Base-by-base conservation (phyloP, 306 rosid species). In the Cucurbita argyrosperma region DNA sequence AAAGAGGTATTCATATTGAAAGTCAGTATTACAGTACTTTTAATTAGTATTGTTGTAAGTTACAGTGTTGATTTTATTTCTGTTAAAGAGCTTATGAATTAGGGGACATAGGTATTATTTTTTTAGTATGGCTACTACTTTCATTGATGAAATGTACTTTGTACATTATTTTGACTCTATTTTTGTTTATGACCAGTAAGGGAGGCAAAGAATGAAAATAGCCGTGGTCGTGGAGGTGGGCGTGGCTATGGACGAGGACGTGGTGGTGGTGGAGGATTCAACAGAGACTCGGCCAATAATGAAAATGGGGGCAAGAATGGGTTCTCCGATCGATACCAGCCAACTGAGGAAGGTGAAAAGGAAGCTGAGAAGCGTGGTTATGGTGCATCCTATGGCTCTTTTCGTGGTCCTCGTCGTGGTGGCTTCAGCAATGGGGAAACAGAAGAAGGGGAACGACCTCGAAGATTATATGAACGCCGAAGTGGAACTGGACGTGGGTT, bases 401-500 rank as follows among this genome's bases (percentile, higher is more conserved):
- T 77, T 84, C 85, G 85, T 8, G 91, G 86, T 49, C 89, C 87
- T 59, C 87, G 80, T 49, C 86, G 84, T 13, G 85, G 87, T 58
- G 87, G 85, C 66, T 80, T 77, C 53, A 69, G 81, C 77, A 79
- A 87, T 76, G 91, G 86, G 4, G 91, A 87, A 7, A 78, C 75
- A 23, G 80, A 18, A 9, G 91, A 85, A 38, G 91, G 87, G 14
- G 91, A 85, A 58, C 87, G 83, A 7, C 84, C 91, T 38, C 84
- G 83, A 5, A 77, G 91, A 76, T 10, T 23, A 0, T 83, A 69
- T 76, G 89, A 87, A 7, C 91, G 91, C 10, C 89, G 77, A 73
- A 87, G 89, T 76, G 91, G 89, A 58, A 87, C 91, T 40, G 91
- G 89, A 26, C 89, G 83, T 10, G 91, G 91, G 92, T 87, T n/a